Evolutionary conservation across 129 eudicot species (phyloP).

Genomic region (Flaveria brownii): DNA sequence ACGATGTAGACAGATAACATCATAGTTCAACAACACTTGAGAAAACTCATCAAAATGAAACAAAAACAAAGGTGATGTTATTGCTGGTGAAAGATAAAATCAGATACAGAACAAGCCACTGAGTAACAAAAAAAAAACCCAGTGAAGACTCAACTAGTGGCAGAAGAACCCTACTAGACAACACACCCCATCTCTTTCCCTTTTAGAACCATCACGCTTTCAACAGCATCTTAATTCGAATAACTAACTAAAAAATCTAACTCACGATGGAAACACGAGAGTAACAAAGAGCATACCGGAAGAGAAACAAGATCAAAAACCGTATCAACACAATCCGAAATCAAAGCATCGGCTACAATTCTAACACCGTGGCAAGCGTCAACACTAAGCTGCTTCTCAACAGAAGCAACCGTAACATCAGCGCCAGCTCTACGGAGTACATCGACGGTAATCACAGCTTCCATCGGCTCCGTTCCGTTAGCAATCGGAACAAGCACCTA

Average conservation of each 20-base stretch:
- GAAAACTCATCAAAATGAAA: too few relatives aligned
- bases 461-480: slow-evolving; percentile 94
- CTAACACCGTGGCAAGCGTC: slow-evolving; percentile 83
- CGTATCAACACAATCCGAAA: slow-evolving; percentile 66
- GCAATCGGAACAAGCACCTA: slow-evolving; percentile 96
- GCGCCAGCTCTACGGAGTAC: slow-evolving; percentile 90
- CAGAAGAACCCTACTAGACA: too few relatives aligned
- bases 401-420: slow-evolving; percentile 97
- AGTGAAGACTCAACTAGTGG: too few relatives aligned
- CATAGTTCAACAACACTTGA: too few relatives aligned
- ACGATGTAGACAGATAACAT: not conserved
- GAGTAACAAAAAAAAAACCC: too few relatives aligned
- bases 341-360: slow-evolving; percentile 78
- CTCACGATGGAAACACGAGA: not conserved
- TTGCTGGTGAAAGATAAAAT: too few relatives aligned
- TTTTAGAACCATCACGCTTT: not conserved
- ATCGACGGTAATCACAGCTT: slow-evolving; percentile 79
- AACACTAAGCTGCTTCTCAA: slow-evolving; percentile 65
- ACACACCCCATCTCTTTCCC: not conserved
- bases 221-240: not conserved
- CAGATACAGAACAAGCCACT: too few relatives aligned
- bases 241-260: too few relatives aligned
- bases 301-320: slow-evolving; percentile 78
- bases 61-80: too few relatives aligned
- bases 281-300: slow-evolving; percentile 50